These are phyloP conservation scores for Phyllosticta capitalensis DNA, from an alignment of 2,329 filamentous ascomycete species.

Conservation along the genomic window DNA sequence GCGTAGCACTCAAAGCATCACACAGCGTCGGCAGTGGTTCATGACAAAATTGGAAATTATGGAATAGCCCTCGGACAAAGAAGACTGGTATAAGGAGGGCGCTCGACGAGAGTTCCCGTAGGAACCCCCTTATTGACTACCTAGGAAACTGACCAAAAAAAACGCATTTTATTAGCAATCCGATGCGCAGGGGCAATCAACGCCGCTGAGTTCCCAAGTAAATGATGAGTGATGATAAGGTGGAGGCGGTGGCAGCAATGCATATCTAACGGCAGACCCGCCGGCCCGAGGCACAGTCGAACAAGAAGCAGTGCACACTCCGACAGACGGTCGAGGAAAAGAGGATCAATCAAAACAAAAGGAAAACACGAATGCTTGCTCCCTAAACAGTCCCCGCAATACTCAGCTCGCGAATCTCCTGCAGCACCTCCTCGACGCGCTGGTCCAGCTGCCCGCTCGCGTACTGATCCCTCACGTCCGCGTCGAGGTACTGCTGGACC, in stretches of 20 bases:
- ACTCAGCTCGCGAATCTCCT: conserved; percentile 93
- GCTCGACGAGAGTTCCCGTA: too few relatives aligned
- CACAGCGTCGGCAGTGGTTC: too few relatives aligned
- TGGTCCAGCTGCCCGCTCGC: conserved; percentile 86
- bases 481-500: conserved; percentile 95
- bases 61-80: too few relatives aligned
- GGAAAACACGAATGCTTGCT: conserved; percentile 1
- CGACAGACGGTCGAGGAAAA: neutral
- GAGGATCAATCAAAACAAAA: neutral
- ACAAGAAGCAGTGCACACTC: too few relatives aligned
- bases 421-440: conserved; percentile 86
- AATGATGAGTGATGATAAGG: neutral
- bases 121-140: neutral
- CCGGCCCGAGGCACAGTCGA: neutral
- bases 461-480: conserved; percentile 92
- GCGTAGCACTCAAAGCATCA: too few relatives aligned
- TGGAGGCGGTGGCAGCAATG: neutral
- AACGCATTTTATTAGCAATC: neutral
- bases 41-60: too few relatives aligned
- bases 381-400: conserved; percentile 61
- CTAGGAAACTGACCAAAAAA: neutral
- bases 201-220: neutral
- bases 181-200: neutral
- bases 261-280: neutral
- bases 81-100: too few relatives aligned